Percentiles rank a stretch among this genome's conserved stretches.
Conservation (phyloP, 352 stramenopile genomes). For the Phytophthora sp. region DNA sequence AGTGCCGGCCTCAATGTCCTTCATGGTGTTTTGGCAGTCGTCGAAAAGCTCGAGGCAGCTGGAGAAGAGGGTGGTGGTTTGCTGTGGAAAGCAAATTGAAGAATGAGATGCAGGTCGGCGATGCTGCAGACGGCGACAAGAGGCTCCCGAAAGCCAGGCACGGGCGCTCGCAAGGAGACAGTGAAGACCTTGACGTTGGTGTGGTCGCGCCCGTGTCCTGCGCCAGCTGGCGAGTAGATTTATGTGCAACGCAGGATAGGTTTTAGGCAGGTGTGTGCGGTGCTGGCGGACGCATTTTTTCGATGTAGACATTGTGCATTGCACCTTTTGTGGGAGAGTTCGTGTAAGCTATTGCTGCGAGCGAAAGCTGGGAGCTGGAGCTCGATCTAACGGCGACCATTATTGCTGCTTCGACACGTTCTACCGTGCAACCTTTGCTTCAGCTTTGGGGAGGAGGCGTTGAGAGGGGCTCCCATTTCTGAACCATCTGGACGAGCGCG, state of each 20-base stretch:
- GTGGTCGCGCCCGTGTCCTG: not conserved
- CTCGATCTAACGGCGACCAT: no score
- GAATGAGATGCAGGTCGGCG: slow-evolving; percentile 17
- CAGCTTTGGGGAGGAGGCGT: slow-evolving; percentile 11
- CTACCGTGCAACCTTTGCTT: slow-evolving; percentile 1
- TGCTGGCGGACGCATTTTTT: not conserved
- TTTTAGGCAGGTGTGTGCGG: slow-evolving; percentile 11
- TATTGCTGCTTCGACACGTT: not conserved
- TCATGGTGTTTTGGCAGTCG: slow-evolving; percentile 15
- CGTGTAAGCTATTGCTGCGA: not conserved
- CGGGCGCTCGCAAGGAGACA: slow-evolving; percentile 21
- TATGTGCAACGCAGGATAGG: slow-evolving; percentile 21
- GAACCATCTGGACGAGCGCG: slow-evolving; percentile 16
- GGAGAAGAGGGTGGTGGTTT: slow-evolving; percentile 1
- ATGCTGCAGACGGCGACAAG: slow-evolving; percentile 7
- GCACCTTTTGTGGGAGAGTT: slow-evolving; percentile 1
- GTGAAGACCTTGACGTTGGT: slow-evolving; percentile 13
- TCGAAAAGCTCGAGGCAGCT: slow-evolving; percentile 3
- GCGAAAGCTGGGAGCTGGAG: no score
- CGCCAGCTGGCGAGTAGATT: not conserved
- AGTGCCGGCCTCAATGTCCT: slow-evolving; percentile 32
- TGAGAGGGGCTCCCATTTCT: slow-evolving; percentile 24
- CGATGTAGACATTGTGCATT: not conserved
- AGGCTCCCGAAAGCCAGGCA: slow-evolving; percentile 13
- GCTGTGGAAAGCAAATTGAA: slow-evolving; percentile 31